Percentiles rank a stretch among this genome's conserved stretches.
Evolutionary conservation across 805 yeast genomes (phyloP).

Genomic region (Candida andamanensis): DNA sequence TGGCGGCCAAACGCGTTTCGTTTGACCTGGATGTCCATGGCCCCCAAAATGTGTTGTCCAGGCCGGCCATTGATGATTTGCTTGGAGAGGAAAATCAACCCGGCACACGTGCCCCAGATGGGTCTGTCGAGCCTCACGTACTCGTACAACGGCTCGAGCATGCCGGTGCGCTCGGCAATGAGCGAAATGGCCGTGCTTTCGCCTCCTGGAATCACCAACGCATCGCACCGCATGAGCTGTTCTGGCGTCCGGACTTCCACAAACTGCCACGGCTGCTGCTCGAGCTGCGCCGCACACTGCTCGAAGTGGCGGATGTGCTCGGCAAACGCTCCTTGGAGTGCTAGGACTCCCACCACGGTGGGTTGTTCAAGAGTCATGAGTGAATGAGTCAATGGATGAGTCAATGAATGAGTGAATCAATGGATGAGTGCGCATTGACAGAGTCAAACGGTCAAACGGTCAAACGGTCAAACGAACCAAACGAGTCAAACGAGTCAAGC

Average conservation of each 20-base stretch:
- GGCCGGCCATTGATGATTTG: constrained; percentile 48
- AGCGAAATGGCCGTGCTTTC: constrained; percentile 67
- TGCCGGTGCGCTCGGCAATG: constrained; percentile 59
- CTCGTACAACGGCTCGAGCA: constrained; percentile 49
- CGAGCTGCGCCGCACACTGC: constrained; percentile 16
- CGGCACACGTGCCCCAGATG: constrained; percentile 87
- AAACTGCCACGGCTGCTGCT: constrained; percentile 23
- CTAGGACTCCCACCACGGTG: constrained; percentile 76
- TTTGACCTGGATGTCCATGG: constrained; percentile 56
- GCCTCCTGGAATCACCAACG: constrained; percentile 68
- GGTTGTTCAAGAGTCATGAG: no score
- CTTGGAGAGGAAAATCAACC: constrained; percentile 61
- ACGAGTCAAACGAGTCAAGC: no score
- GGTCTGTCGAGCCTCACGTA: constrained; percentile 51
- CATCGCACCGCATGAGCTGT: constrained; percentile 50
- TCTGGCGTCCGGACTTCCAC: constrained; percentile 48
- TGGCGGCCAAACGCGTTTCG: constrained; percentile 82
- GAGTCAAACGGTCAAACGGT: no score
- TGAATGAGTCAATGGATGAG: no score
- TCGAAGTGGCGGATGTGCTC: constrained; percentile 58
- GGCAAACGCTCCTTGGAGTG: constrained; percentile 73
- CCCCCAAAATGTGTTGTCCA: constrained; percentile 56
- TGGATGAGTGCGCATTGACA: no score
- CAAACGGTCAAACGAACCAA: no score
- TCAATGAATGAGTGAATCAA: no score